Base-by-base conservation (phyloP, 1,139 yeast species). In the Geotrichum macrosporum region DNA sequence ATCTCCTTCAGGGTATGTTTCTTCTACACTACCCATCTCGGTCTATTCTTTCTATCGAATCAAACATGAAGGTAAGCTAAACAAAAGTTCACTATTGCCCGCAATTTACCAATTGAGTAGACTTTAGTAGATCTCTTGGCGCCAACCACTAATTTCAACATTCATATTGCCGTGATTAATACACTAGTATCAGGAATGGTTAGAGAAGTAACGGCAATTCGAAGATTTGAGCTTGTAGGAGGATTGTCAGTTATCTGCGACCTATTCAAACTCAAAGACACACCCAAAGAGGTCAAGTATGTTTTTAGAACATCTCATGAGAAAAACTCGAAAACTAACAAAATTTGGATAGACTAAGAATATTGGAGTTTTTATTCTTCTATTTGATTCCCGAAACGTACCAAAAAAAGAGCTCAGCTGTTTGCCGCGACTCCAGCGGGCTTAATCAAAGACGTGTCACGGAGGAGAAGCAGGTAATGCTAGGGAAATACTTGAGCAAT, bases 291-390 rank as follows among this genome's bases (percentile, higher is more conserved):
- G 18, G 70, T 69, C 36, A 68, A 69, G 52, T 40, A 33, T 9
- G 44, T 19, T 8, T n/a, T 16, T 9, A 12, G 10, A 4, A 12
- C n/a, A 6, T 27, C 29, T 15, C 10, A 5, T 24, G 27, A 6
- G 6, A 24, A 24, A 29, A 29, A n/a, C 15, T 10, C 32, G n/a
- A n/a, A 29, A n/a, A 9, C 32, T 10, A 24, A 6, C 27, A 24
- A 24, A 24, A 24, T 6, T 24, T 24, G 27, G 10, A 29, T 15
- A 40, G 44, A 16, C 76, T 82, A 54, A 80, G 81, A 56, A 74
- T 81, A 24, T 73, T 84, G 42, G 94, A 84, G 64, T 84, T 84
- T 60, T 66, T 84, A 49, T 75, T 84, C 50, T 81, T 84, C 59
- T 84, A 84, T 58, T 64, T 84, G 50, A 73, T 78, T 5, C 89